Percentiles rank a stretch among this genome's conserved stretches.
These are phyloP conservation scores for Beauveria pseudobassiana DNA, from an alignment of 2,329 filamentous ascomycete genomes.

Conservation along the genomic window DNA sequence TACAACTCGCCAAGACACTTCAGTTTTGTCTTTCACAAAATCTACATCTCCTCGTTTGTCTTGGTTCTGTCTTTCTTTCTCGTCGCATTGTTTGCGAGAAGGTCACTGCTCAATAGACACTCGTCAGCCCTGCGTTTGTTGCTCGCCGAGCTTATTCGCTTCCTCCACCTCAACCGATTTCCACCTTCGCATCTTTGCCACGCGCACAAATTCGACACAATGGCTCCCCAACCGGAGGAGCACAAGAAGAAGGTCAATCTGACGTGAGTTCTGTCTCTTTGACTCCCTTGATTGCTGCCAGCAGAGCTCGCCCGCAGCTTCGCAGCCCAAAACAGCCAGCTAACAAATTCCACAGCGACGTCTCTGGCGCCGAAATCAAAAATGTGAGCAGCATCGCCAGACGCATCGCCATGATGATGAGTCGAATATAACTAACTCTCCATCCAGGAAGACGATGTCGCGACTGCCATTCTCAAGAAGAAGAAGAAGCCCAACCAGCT, in stretches of 20 bases:
- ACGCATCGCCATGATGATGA: constrained; percentile 16
- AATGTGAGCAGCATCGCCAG: constrained; percentile 49
- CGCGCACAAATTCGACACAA: constrained; percentile 38
- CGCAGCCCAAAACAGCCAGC: constrained; percentile 16
- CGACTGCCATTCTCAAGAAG: constrained; percentile 98
- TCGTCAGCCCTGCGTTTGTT: constrained; percentile 7
- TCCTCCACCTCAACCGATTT: constrained; percentile 18
- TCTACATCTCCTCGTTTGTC: neutral
- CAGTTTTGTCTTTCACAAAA: neutral
- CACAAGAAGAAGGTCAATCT: constrained; percentile 79
- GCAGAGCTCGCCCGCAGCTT: neutral
- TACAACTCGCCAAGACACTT: constrained; percentile 1
- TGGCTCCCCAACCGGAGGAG: constrained; percentile 62
- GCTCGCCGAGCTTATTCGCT: constrained; percentile 7
- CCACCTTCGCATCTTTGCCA: constrained; percentile 17
- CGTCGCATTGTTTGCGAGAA: neutral
- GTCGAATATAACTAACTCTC: constrained; percentile 24
- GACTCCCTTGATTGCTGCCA: neutral
- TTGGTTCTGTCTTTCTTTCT: neutral
- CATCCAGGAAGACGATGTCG: constrained; percentile 72
- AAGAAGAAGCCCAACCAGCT: constrained; percentile 99
- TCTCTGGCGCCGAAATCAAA: constrained; percentile 81
- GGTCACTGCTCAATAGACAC: neutral
- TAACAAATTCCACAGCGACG: constrained; percentile 56
- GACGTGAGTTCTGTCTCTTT: constrained; percentile 49